Conservation (phyloP, 106 monocot species). For the Apostasia shenzhenica region DNA sequence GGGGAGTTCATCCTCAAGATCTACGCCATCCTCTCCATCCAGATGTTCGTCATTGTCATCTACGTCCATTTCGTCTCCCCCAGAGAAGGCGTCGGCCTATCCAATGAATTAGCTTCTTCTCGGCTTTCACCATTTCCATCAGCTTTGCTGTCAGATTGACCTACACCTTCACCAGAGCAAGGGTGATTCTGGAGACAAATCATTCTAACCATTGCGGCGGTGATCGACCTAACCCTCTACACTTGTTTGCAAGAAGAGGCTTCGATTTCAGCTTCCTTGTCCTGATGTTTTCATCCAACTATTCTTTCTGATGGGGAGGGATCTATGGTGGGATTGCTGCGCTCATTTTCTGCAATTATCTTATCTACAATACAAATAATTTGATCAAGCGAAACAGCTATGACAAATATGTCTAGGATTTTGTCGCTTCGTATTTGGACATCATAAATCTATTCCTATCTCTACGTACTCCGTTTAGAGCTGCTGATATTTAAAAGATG, state of each 20-base stretch:
- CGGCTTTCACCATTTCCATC: constrained; percentile 48
- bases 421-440: constrained; percentile 24
- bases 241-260: constrained; percentile 40
- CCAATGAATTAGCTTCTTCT: constrained; percentile 70
- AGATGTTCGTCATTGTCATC: constrained; percentile 74
- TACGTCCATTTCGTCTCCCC: constrained; percentile 54
- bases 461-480: constrained; percentile 9
- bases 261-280: constrained; percentile 47
- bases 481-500: constrained; percentile 5
- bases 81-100: constrained; percentile 48
- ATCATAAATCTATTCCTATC: constrained; percentile 31
- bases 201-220: constrained; percentile 37
- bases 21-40: constrained; percentile 68
- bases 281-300: constrained; percentile 34
- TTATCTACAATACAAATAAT: constrained; percentile 33
- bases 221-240: constrained; percentile 45
- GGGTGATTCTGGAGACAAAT: constrained; percentile 45
- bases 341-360: constrained; percentile 25
- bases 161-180: constrained; percentile 62
- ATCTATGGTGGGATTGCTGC: constrained; percentile 16
- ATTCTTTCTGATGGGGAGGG: constrained; percentile 21
- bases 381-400: constrained; percentile 49
- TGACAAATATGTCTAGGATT: constrained; percentile 35
- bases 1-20: constrained; percentile 83
- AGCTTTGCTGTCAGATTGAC: constrained; percentile 67